Percentiles rank a stretch among this genome's conserved stretches.
These are phyloP conservation scores for Furcasterigmium sp. DNA, from an alignment of 2,329 filamentous ascomycete genomes.

Conservation along the genomic window DNA sequence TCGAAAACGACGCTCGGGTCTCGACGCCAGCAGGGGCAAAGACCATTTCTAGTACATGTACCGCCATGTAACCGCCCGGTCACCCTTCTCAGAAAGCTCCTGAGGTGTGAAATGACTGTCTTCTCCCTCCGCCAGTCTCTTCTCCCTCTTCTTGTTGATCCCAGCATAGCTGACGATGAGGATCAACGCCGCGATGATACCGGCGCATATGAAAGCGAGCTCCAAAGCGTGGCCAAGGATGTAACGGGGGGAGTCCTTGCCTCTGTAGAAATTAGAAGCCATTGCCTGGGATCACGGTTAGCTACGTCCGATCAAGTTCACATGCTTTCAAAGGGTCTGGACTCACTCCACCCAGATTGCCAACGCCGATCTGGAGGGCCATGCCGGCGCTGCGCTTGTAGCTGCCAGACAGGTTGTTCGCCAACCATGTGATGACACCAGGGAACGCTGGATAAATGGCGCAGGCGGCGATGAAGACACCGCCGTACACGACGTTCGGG, in stretches of 20 bases:
- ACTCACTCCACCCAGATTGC: constrained; percentile 49
- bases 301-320: background rate
- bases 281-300: constrained; percentile 42
- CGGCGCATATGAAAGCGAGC: constrained; percentile 40
- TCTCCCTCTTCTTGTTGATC: constrained; percentile 54
- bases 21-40: too few species aligned
- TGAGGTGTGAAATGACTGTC: constrained; percentile 32
- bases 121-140: constrained; percentile 35
- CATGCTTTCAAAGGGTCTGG: background rate
- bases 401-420: constrained; percentile 67
- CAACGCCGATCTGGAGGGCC: constrained; percentile 58
- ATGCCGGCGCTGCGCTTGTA: constrained; percentile 63
- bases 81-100: constrained; percentile 54
- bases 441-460: constrained; percentile 77
- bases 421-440: constrained; percentile 73
- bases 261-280: constrained; percentile 67
- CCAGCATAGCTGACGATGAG: constrained; percentile 45
- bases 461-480: constrained; percentile 69
- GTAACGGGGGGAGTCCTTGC: constrained; percentile 41
- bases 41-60: constrained; percentile 53
- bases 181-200: constrained; percentile 37
- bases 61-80: constrained; percentile 56
- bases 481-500: constrained; percentile 62
- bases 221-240: constrained; percentile 45
- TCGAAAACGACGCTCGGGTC: too few species aligned